phyloP scores from a whole-genome alignment of 306 rosid species.

The Vigna mungo region DNA sequence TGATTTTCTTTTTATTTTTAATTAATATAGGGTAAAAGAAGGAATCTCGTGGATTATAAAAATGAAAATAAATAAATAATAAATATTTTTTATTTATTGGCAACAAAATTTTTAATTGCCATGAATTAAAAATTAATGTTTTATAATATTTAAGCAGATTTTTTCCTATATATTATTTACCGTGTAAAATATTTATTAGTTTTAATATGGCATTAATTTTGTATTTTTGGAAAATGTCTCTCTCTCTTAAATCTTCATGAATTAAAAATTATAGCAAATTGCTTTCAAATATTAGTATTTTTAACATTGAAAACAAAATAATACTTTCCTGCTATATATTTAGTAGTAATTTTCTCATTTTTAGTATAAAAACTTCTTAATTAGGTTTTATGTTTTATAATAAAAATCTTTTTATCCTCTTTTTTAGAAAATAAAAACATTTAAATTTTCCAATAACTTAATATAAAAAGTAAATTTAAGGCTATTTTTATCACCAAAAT shows the following conservation, averaged over 20 bases:
- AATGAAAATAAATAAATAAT: conserved; percentile 29
- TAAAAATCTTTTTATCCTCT: conserved; percentile 28
- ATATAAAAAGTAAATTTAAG: background rate
- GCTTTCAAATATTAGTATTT: background rate
- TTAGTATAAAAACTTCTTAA: background rate
- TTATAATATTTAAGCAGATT: conserved; percentile 34
- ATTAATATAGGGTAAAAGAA: conserved; percentile 28
- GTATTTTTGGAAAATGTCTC: conserved; percentile 29
- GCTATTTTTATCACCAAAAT: background rate
- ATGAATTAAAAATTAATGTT: conserved; percentile 37
- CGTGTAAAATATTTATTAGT: conserved; percentile 36
- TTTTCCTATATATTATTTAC: conserved; percentile 33
- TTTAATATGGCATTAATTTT: conserved; percentile 42
- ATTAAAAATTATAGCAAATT: conserved; percentile 28
- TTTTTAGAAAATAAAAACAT: background rate
- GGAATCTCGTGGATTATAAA: conserved; percentile 40
- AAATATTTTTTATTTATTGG: conserved; percentile 32
- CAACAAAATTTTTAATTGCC: conserved; percentile 30
- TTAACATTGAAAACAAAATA: background rate
- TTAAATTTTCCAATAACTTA: background rate
- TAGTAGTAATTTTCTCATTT: background rate
- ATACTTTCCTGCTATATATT: background rate
- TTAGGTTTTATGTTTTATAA: background rate
- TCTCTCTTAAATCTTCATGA: background rate
- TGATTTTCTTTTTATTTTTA: conserved; percentile 40